Conservation (phyloP, 805 yeast species). For the Candida sonorensis region DNA sequence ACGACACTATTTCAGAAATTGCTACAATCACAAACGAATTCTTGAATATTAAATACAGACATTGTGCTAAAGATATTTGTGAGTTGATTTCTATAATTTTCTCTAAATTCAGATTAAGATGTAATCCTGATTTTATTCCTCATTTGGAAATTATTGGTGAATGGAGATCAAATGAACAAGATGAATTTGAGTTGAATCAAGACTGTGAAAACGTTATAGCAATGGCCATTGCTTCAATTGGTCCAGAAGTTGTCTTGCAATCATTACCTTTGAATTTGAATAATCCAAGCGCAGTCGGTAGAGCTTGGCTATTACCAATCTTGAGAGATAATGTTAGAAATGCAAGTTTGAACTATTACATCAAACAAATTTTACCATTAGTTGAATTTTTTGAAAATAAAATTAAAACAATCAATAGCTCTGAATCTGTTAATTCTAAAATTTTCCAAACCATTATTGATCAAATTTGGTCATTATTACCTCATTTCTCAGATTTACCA, state of each 20-base stretch:
- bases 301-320: conserved; percentile 93
- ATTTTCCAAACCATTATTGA: conserved; percentile 80
- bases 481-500: conserved; percentile 85
- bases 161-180: conserved; percentile 76
- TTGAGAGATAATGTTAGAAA: conserved; percentile 78
- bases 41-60: conserved; percentile 66
- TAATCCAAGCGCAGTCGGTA: conserved; percentile 59
- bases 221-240: conserved; percentile 71
- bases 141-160: conserved; percentile 71
- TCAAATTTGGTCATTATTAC: conserved; percentile 88
- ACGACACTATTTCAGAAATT: conserved; percentile 44
- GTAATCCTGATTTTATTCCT: conserved; percentile 63
- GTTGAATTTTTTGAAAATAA: conserved; percentile 46
- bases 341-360: conserved; percentile 61
- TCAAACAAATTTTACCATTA: conserved; percentile 59
- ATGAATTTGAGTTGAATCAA: conserved; percentile 56
- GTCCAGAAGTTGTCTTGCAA: conserved; percentile 76
- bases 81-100: conserved; percentile 60
- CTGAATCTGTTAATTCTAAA: conserved; percentile 63
- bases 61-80: conserved; percentile 68
- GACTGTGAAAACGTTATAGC: conserved; percentile 79
- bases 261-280: conserved; percentile 74
- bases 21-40: conserved; percentile 48
- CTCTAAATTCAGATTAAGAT: conserved; percentile 53
- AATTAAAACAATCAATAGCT: conserved; percentile 33